Evolutionary conservation across 176 grass and related monocot genomes (phyloP), one percentile per base, ranked within the genome.

Genomic region (Puya raimondii): DNA sequence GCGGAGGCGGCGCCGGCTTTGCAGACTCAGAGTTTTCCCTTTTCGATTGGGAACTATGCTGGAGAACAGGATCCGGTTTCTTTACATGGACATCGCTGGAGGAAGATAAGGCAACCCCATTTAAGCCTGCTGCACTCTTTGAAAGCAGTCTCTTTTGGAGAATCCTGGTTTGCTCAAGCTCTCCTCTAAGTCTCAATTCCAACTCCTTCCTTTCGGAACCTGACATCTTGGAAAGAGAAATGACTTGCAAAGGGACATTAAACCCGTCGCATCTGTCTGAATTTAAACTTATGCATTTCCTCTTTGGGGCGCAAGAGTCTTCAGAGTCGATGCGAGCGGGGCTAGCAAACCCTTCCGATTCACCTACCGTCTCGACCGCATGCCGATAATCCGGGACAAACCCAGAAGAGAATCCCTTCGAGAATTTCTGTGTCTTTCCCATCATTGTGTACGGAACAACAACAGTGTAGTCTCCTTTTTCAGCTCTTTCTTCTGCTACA

Each of bases 381-480:
- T 99, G 78, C 33, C 87, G 74, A 66, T 91, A 93, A 64, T 99
- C 95, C 0, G 89, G 87, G 72, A 86, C 80, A 53, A 93, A 99
- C 47, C 87, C 90, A 0, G 84, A 79, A n/a, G 87, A 79, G 74
- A 87, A 89, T 9, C 82, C 82, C 72, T 99, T 99, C 2, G 87
- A 84, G 80, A 99, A 87, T 80, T 79, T 93, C 27, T 93, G 90
- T 51, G 95, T 77, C 82, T 94, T 99, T 67, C 95, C 95, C 90
- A 99, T 93, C 87, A 89, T 85, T 76, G 65, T 63, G 70, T 61
- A 71, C 2, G 18, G 22, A 72, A 48, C 33, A 12, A 61, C 25
- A 15, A 15, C 51, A 65, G 27, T 33, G 47, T 23, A 42, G 33
- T 14, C 56, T 47, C 20, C 15, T 21, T 20, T 52, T 29, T 49